Conservation (phyloP, 805 yeast species). For the Candida gorgasii region DNA sequence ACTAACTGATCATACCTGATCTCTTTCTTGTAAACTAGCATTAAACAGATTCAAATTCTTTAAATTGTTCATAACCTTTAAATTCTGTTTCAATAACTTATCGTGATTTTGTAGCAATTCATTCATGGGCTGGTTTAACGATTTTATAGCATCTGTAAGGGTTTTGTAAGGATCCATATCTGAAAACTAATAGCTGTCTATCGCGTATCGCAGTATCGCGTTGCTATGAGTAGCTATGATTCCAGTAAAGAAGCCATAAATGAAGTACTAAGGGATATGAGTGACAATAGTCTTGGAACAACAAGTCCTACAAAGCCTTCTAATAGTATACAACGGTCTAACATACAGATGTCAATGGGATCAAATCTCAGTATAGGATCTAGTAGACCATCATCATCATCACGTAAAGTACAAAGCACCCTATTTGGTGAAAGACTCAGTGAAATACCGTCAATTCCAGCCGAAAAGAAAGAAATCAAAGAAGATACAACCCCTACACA, state of each 20-base stretch:
- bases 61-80: conserved; percentile 26
- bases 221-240: not conserved
- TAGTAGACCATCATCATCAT: not conserved
- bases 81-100: conserved; percentile 28
- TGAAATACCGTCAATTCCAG: not conserved
- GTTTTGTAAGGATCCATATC: conserved; percentile 28
- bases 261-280: not conserved
- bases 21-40: conserved; percentile 3
- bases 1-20: not conserved
- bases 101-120: conserved; percentile 29
- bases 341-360: not conserved
- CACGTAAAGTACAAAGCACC: conserved; percentile 5
- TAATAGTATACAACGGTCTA: too few relatives aligned
- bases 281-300: not conserved
- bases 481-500: conserved; percentile 22
- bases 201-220: conserved; percentile 1
- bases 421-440: conserved; percentile 5
- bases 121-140: conserved; percentile 27
- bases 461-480: not conserved
- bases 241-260: not conserved
- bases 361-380: not conserved
- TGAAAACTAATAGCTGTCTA: too few relatives aligned
- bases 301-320: not conserved
- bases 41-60: conserved; percentile 19
- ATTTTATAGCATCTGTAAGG: conserved; percentile 23